Evolutionary conservation across 345 rosid genomes (phyloP), one percentile per base, ranked within the genome.

Genomic region (Eutrema heterophyllum): DNA sequence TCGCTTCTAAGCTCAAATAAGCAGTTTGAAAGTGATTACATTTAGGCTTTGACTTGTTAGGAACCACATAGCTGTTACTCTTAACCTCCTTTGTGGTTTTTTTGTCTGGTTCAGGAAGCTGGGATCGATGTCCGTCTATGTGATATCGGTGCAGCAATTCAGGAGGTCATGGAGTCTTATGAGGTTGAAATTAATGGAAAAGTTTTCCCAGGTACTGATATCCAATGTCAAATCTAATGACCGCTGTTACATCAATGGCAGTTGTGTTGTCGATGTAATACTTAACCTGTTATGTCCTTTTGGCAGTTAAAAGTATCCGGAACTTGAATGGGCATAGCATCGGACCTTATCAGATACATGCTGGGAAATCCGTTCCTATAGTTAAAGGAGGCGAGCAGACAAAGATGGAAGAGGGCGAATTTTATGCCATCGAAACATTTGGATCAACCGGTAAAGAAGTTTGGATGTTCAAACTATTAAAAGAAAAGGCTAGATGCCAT

Each of bases 131-230:
- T 92, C 50, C 97, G 98, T 71, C 92, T 90, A 46, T 89, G 97
- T 70, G 96, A 95, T 73, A 84, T 95, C 66, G 99, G 98, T 78
- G 96, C 99, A 76, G 98, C 99, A 63, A 92, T 95, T 81, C 95
- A 92, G 81, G 98, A 95, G 79, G 99, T 92, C 62, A 95, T 92
- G 97, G 96, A 92, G 81, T 95, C 99, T 6, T 85, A 92, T 44
- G 99, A 95, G 81, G 98, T 95, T 81, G 98, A 95, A 80, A 95
- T 92, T 64, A 95, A 92, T 70, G 97, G 98, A 68, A 95, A 95
- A 74, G 88, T 87, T 55, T 92, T 81, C 83, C 96, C 82, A 84
- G 99, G 98, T 95, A 88, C 33, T 41, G 45, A 56, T 57, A 54
- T 48, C 5, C 9, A 6, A 33, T 68, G 32, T 45, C 57, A 14